These are phyloP conservation scores for Suillus spraguei DNA, from an alignment of 768 basidiomycete genomes.

Conservation along the genomic window DNA sequence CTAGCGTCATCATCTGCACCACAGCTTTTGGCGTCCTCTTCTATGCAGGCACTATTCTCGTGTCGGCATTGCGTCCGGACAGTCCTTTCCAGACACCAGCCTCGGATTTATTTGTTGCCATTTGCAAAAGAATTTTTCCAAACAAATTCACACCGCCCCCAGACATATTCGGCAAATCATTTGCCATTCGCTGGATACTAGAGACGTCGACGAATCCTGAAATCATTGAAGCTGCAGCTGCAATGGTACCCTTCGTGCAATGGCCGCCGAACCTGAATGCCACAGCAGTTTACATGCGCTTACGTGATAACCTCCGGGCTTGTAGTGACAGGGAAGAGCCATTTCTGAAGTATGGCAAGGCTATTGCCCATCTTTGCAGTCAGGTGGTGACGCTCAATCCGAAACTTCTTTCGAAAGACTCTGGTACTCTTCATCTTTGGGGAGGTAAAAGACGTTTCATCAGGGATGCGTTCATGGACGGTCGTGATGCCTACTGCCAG, in stretches of 20 bases:
- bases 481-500: not conserved
- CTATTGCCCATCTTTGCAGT: not conserved
- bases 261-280: not conserved
- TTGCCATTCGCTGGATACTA: slow-evolving; percentile 20
- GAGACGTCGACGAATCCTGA: slow-evolving; percentile 17
- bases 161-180: not conserved
- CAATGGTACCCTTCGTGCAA: not conserved
- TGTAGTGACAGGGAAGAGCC: not conserved
- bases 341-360: not conserved
- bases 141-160: no score
- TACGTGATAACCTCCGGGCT: not conserved
- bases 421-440: no score
- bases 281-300: not conserved
- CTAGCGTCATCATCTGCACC: not conserved
- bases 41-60: not conserved
- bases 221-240: not conserved
- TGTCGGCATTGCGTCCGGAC: not conserved
- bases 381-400: not conserved
- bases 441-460: not conserved
- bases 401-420: no score
- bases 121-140: not conserved
- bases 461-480: not conserved
- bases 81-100: not conserved
- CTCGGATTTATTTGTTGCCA: not conserved
- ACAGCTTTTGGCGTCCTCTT: slow-evolving; percentile 1